phyloP scores from a whole-genome alignment of 768 basidiomycete species.

The Pleurotus salmoneostramineus region DNA sequence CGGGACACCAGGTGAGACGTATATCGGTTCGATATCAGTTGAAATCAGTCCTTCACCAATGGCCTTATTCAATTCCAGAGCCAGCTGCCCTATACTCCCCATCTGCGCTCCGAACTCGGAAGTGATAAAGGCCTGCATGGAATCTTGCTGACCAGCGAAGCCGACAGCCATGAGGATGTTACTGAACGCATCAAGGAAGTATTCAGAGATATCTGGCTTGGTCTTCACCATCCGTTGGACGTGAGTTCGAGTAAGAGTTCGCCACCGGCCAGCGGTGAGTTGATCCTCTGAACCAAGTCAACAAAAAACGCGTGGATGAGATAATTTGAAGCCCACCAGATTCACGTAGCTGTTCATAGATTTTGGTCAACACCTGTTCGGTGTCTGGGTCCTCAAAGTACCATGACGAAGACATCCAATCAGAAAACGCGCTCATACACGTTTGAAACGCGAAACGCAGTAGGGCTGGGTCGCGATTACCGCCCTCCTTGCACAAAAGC shows the following conservation, averaged over 20 bases:
- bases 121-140: conserved; percentile 34
- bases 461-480: conserved; percentile 34
- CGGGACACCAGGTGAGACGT: conserved; percentile 34
- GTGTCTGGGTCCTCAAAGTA: conserved; percentile 45
- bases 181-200: conserved; percentile 36
- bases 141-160: conserved; percentile 20
- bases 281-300: conserved; percentile 35
- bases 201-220: conserved; percentile 23
- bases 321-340: conserved; percentile 26
- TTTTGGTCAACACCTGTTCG: conserved; percentile 39
- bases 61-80: conserved; percentile 49
- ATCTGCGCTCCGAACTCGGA: conserved; percentile 41
- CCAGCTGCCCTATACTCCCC: conserved; percentile 35
- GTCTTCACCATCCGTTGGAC: conserved; percentile 32
- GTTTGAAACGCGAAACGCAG: conserved; percentile 43
- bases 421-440: conserved; percentile 40
- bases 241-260: conserved; percentile 48
- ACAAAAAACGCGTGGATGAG: not conserved
- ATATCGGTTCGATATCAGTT: conserved; percentile 51
- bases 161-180: conserved; percentile 39
- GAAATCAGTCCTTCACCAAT: conserved; percentile 57
- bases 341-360: conserved; percentile 37
- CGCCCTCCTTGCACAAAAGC: conserved; percentile 31
- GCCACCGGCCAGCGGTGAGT: conserved; percentile 51
- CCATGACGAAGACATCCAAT: conserved; percentile 50